Evolutionary conservation across 1,284 basidiomycete species (phyloP).

Genomic region (Tylopilus orsonianus): DNA sequence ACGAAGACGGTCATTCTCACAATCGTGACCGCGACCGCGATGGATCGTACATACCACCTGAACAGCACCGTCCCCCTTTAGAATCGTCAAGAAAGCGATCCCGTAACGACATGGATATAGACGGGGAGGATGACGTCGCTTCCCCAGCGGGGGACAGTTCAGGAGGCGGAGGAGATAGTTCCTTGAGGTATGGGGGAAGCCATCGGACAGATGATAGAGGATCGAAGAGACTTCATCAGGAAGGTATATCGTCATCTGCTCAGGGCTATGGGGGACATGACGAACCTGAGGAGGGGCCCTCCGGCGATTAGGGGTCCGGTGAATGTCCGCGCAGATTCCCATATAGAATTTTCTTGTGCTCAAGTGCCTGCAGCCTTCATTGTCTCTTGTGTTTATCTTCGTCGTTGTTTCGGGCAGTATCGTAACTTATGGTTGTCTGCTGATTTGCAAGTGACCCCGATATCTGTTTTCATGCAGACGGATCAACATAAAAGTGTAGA

Average conservation of each 20-base stretch:
- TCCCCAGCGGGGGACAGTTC: slow-evolving; percentile 35
- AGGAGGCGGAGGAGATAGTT: slow-evolving; percentile 34
- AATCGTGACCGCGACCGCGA: slow-evolving; percentile 34
- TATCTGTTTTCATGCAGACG: slow-evolving; percentile 17
- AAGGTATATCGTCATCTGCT: slow-evolving; percentile 36
- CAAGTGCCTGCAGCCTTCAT: slow-evolving; percentile 26
- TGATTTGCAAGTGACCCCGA: slow-evolving; percentile 16
- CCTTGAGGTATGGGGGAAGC: slow-evolving; percentile 28
- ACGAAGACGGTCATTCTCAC: slow-evolving; percentile 47
- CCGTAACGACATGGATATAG: slow-evolving; percentile 62
- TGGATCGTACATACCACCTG: slow-evolving; percentile 32
- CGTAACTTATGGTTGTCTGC: slow-evolving; percentile 21
- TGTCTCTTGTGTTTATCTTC: slow-evolving; percentile 23
- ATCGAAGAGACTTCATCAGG: slow-evolving; percentile 53
- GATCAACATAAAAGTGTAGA: slow-evolving; percentile 35
- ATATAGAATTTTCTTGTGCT: slow-evolving; percentile 38
- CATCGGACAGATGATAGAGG: slow-evolving; percentile 48
- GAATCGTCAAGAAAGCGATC: slow-evolving; percentile 52
- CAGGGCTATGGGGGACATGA: slow-evolving; percentile 45
- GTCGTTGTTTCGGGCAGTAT: slow-evolving; percentile 18
- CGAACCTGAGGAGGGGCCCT: slow-evolving; percentile 40
- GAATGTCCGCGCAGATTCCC: slow-evolving; percentile 28
- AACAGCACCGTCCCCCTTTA: slow-evolving; percentile 31
- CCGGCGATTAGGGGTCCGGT: slow-evolving; percentile 34
- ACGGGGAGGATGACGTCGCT: slow-evolving; percentile 45